These are phyloP conservation scores for Aspergillus sparsus DNA, from an alignment of 495 filamentous ascomycete species.

Conservation along the genomic window DNA sequence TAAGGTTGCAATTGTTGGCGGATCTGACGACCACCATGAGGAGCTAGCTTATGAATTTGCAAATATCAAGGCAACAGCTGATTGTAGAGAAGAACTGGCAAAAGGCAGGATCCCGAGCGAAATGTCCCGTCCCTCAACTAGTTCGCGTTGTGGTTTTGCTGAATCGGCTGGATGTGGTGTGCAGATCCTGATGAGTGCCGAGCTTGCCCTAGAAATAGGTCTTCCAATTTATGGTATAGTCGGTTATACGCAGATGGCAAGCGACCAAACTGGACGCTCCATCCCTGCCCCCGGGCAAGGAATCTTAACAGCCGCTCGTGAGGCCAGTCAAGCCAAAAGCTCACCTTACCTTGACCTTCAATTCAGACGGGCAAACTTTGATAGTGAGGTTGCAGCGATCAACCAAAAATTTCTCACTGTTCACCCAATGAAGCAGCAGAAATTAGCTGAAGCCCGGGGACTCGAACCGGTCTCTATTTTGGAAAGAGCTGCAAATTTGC, in stretches of 20 bases:
- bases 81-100: slow-evolving; percentile 88
- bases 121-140: slow-evolving; percentile 96
- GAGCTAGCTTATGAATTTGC: slow-evolving; percentile 99
- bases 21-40: slow-evolving; percentile 98
- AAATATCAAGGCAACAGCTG: slow-evolving; percentile 99
- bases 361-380: slow-evolving; percentile 83
- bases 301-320: slow-evolving; percentile 92
- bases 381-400: slow-evolving; percentile 68
- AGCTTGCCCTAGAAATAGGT: slow-evolving; percentile 94
- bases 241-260: slow-evolving; percentile 89
- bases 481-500: slow-evolving; percentile 36
- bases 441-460: not conserved
- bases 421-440: not conserved
- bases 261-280: slow-evolving; percentile 96
- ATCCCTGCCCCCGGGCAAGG: slow-evolving; percentile 95
- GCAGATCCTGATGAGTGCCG: slow-evolving; percentile 95
- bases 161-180: slow-evolving; percentile 98
- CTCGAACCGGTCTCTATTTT: not conserved
- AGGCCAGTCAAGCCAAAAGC: slow-evolving; percentile 66
- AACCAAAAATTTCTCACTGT: not conserved
- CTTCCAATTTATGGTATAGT: slow-evolving; percentile 95
- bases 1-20: slow-evolving; percentile 92
- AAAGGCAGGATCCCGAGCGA: slow-evolving; percentile 91
- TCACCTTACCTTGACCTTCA: slow-evolving; percentile 92
- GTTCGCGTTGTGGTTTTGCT: slow-evolving; percentile 95